Percentiles rank a stretch among this genome's conserved stretches.
Evolutionary conservation across 495 filamentous ascomycete species (phyloP).

Genomic region (Astrothelium macrocarpum): DNA sequence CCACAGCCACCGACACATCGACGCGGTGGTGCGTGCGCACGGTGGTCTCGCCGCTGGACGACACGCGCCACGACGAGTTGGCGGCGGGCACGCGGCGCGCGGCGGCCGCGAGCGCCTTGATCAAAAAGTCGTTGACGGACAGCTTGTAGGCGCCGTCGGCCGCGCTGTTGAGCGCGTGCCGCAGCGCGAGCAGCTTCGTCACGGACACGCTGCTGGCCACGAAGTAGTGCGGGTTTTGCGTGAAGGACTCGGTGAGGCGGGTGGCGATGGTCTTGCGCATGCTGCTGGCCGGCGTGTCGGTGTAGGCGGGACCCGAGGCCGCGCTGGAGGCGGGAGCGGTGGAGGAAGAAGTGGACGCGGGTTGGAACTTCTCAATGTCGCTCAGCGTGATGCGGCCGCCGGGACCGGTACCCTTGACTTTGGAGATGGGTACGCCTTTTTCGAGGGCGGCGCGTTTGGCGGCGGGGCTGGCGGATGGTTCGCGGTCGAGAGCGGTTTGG

Average conservation of each 20-base stretch:
- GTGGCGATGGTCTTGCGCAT: constrained; percentile 98
- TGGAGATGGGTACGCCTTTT: constrained; percentile 67
- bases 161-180: constrained; percentile 80
- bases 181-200: constrained; percentile 87
- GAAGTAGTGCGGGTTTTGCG: constrained; percentile 97
- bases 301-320: constrained; percentile 47
- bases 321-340: constrained; percentile 33
- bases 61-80: constrained; percentile 85
- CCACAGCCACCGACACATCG: constrained; percentile 89
- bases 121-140: constrained; percentile 96
- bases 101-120: constrained; percentile 87
- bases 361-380: constrained; percentile 79
- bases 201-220: constrained; percentile 83
- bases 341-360: constrained; percentile 38
- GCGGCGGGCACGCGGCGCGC: constrained; percentile 88
- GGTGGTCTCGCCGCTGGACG: constrained; percentile 49
- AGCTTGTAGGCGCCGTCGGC: constrained; percentile 95
- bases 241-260: constrained; percentile 78
- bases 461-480: constrained; percentile 58
- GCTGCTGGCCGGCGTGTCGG: constrained; percentile 72
- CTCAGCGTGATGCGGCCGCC: constrained; percentile 82
- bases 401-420: constrained; percentile 80
- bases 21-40: constrained; percentile 82
- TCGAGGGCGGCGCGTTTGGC: constrained; percentile 78
- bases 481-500: constrained; percentile 72